These are phyloP conservation scores for Francoa sonchifolia DNA, from an alignment of 441 rosid species.

Conservation along the genomic window DNA sequence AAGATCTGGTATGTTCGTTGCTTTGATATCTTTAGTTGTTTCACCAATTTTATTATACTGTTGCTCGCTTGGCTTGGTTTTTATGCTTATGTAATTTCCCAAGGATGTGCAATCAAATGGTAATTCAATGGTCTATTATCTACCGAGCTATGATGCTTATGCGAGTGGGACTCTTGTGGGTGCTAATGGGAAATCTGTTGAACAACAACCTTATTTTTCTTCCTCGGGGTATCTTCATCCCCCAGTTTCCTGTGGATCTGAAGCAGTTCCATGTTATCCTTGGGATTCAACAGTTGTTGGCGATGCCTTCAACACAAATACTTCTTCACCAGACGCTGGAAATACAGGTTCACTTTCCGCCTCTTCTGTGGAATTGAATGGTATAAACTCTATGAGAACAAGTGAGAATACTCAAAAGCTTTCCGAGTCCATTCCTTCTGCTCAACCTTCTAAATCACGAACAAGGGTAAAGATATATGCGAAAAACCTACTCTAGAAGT, in stretches of 20 bases:
- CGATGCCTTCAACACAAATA: background rate
- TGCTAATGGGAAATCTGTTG: constrained; percentile 25
- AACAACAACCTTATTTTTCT: constrained; percentile 34
- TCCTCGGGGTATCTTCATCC: constrained; percentile 34
- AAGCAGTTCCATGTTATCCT: background rate
- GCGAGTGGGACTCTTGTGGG: constrained; percentile 28
- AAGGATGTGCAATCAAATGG: constrained; percentile 39
- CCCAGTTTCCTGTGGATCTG: constrained; percentile 1
- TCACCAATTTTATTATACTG: too few species aligned
- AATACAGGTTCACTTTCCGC: constrained; percentile 13
- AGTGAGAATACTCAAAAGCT: constrained; percentile 22
- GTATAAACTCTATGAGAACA: constrained; percentile 16
- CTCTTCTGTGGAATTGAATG: background rate
- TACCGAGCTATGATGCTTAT: constrained; percentile 38
- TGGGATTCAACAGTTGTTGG: background rate
- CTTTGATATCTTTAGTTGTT: too few species aligned
- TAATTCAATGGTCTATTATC: constrained; percentile 34
- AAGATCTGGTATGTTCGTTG: too few species aligned
- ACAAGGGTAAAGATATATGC: constrained; percentile 27
- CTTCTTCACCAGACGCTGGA: constrained; percentile 19
- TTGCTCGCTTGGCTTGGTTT: too few species aligned
- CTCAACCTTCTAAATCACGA: constrained; percentile 22
- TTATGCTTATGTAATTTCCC: constrained; percentile 4
- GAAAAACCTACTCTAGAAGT: background rate
- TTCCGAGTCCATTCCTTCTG: constrained; percentile 13